These are phyloP conservation scores for Sclerotiophoma versabilis DNA, from an alignment of 2,329 filamentous ascomycete species.

Conservation along the genomic window DNA sequence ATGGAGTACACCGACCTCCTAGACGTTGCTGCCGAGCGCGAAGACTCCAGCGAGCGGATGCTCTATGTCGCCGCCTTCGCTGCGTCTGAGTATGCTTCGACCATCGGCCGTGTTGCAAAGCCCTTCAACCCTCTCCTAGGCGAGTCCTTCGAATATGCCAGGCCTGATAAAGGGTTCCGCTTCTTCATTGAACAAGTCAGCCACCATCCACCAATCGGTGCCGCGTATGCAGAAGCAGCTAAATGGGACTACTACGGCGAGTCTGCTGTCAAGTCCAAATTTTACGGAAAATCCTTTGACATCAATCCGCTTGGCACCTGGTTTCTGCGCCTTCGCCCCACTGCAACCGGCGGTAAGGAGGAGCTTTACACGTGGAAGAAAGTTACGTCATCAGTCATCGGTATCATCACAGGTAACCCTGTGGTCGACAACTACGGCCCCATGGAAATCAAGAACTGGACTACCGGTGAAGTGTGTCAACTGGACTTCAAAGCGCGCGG, in stretches of 20 bases:
- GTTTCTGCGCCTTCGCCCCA: slow-evolving; percentile 87
- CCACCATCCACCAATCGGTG: slow-evolving; percentile 94
- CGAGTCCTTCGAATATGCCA: slow-evolving; percentile 95
- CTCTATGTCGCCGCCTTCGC: slow-evolving; percentile 96
- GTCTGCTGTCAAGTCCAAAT: slow-evolving; percentile 93
- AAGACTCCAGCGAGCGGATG: slow-evolving; percentile 88
- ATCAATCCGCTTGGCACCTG: slow-evolving; percentile 96
- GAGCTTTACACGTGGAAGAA: slow-evolving; percentile 99
- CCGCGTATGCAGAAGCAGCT: slow-evolving; percentile 88
- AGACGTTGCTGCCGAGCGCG: slow-evolving; percentile 83
- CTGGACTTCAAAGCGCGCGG: slow-evolving; percentile 95
- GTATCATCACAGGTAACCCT: slow-evolving; percentile 96
- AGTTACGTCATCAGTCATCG: slow-evolving; percentile 95
- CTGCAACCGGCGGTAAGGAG: slow-evolving; percentile 68
- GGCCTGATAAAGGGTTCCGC: slow-evolving; percentile 95
- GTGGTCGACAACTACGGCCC: slow-evolving; percentile 97
- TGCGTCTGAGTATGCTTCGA: slow-evolving; percentile 95
- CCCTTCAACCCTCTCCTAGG: slow-evolving; percentile 96
- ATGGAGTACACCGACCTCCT: slow-evolving; percentile 97
- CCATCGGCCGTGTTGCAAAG: slow-evolving; percentile 94
- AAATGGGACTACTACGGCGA: slow-evolving; percentile 99
- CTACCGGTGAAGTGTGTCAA: slow-evolving; percentile 86
- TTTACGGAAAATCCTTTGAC: slow-evolving; percentile 97
- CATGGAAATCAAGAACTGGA: slow-evolving; percentile 98
- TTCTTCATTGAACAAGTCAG: slow-evolving; percentile 99